Percentiles rank a stretch among this genome's conserved stretches.
Evolutionary conservation across 2,329 filamentous ascomycete species (phyloP).

Genomic region (Furcasterigmium furcatum): DNA sequence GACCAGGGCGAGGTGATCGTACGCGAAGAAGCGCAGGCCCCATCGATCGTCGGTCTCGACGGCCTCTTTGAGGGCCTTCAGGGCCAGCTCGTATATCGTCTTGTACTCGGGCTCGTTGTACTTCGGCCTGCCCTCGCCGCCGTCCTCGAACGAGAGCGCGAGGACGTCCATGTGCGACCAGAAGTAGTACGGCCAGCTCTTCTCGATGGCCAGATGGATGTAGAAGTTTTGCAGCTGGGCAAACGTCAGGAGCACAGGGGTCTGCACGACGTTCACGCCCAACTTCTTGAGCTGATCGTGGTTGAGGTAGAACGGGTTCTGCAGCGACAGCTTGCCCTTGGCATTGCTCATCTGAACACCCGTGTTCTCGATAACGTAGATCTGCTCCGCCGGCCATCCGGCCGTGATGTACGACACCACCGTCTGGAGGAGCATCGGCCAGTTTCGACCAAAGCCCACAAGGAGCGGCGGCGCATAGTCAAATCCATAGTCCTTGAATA

Average conservation of each 20-base stretch:
- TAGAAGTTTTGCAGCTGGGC: constrained; percentile 55
- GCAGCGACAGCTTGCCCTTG: constrained; percentile 40
- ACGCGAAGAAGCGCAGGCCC: constrained; percentile 54
- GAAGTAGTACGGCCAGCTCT: constrained; percentile 47
- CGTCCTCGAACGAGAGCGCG: constrained; percentile 36
- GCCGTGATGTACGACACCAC: constrained; percentile 56
- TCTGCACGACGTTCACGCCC: constrained; percentile 47
- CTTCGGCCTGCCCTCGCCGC: constrained; percentile 14
- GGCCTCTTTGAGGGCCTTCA: constrained; percentile 29
- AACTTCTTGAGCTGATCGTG: constrained; percentile 45
- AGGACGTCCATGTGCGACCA: constrained; percentile 56
- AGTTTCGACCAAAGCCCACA: constrained; percentile 57
- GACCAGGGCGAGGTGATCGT: constrained; percentile 55
- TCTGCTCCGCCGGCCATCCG: constrained; percentile 54
- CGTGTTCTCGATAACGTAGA: constrained; percentile 58
- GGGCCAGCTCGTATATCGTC: constrained; percentile 35
- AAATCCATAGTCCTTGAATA: constrained; percentile 33
- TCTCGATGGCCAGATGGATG: constrained; percentile 38
- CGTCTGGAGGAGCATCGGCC: constrained; percentile 51
- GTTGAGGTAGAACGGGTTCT: constrained; percentile 56
- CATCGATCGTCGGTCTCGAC: constrained; percentile 32
- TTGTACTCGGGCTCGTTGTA: constrained; percentile 33
- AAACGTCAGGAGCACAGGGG: constrained; percentile 50
- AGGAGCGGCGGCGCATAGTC: constrained; percentile 44
- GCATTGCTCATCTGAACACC: constrained; percentile 51